These are phyloP conservation scores for Hemerocallis citrina DNA, from an alignment of 106 monocot genomes.

Conservation along the genomic window DNA sequence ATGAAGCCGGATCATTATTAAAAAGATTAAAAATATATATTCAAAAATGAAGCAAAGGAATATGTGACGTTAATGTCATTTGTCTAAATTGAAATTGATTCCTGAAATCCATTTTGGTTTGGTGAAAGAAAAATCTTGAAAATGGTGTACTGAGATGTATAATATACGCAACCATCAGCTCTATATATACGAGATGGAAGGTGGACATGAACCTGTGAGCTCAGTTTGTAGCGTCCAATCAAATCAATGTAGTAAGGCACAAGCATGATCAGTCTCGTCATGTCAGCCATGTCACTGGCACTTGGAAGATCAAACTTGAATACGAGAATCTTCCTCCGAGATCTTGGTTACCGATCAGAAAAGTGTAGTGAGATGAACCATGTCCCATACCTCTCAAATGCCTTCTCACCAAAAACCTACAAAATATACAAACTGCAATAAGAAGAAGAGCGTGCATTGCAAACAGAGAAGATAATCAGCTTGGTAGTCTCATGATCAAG, in stretches of 20 bases:
- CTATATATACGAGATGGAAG: no score
- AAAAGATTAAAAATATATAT: no score
- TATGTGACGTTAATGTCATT: no score
- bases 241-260: slow-evolving; percentile 94
- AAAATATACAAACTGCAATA: background rate
- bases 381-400: slow-evolving; percentile 80
- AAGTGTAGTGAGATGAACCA: slow-evolving; percentile 92
- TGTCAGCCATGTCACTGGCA: slow-evolving; percentile 58
- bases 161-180: no score
- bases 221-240: slow-evolving; percentile 91
- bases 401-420: slow-evolving; percentile 85
- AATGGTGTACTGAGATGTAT: no score
- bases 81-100: no score
- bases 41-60: no score
- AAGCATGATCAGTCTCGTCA: slow-evolving; percentile 73
- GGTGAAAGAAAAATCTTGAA: no score
- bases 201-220: slow-evolving; percentile 41
- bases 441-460: background rate
- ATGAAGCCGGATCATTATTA: no score
- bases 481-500: no score
- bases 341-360: slow-evolving; percentile 66
- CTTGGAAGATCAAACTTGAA: slow-evolving; percentile 85
- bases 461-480: slow-evolving; percentile 1
- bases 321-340: slow-evolving; percentile 55
- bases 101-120: no score